These are phyloP conservation scores for Kazachstania viticola DNA, from an alignment of 805 yeast species.

Conservation along the genomic window DNA sequence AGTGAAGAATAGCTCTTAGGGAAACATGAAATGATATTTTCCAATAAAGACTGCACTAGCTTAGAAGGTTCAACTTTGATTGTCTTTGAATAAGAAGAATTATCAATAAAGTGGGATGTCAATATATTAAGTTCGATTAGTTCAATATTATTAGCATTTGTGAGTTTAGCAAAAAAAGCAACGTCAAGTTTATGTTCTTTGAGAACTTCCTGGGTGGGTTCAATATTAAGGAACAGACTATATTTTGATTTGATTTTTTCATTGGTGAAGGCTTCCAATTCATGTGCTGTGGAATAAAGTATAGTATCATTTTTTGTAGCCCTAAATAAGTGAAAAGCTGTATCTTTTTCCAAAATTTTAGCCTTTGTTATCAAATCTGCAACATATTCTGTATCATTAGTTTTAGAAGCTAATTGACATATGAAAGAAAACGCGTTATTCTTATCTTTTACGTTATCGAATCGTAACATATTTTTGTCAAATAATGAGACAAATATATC, in stretches of 20 bases:
- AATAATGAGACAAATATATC: slow-evolving; percentile 40
- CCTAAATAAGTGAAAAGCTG: slow-evolving; percentile 79
- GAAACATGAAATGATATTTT: slow-evolving; percentile 7
- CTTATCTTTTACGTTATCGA: slow-evolving; percentile 16
- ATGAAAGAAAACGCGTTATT: slow-evolving; percentile 11
- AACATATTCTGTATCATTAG: slow-evolving; percentile 51
- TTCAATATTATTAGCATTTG: slow-evolving; percentile 9
- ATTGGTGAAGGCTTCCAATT: slow-evolving; percentile 34
- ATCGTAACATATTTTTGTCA: slow-evolving; percentile 18
- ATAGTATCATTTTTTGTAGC: slow-evolving; percentile 30
- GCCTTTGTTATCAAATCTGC: slow-evolving; percentile 43
- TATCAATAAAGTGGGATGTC: too few species aligned
- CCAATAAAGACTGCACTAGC: slow-evolving; percentile 5
- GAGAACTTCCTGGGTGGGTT: slow-evolving; percentile 30
- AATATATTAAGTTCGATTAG: too few species aligned
- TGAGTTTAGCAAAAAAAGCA: slow-evolving; percentile 37
- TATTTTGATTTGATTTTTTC: slow-evolving; percentile 55
- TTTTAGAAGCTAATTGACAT: slow-evolving; percentile 17
- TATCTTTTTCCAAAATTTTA: slow-evolving; percentile 61
- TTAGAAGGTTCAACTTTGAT: slow-evolving; percentile 7
- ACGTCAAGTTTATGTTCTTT: slow-evolving; percentile 30
- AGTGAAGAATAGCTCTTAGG: slow-evolving; percentile 18
- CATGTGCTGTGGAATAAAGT: slow-evolving; percentile 64
- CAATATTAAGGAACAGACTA: slow-evolving; percentile 52
- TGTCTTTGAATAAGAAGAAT: too few species aligned